Conservation (phyloP, 1,139 yeast genomes). For the Pneumocystis canis region DNA sequence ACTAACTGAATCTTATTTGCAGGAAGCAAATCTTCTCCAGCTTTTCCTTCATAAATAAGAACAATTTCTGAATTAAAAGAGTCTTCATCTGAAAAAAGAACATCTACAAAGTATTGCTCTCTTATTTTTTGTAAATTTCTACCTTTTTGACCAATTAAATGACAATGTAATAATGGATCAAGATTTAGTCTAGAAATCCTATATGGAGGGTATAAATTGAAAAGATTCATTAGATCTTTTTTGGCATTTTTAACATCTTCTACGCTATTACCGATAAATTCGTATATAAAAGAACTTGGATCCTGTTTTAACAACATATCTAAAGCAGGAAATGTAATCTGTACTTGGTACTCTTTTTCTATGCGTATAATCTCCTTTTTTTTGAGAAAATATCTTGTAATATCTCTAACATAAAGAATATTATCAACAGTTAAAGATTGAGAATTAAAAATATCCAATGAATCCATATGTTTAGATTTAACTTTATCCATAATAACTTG, state of each 20-base stretch:
- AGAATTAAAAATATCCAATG: constrained; percentile 70
- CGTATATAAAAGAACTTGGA: constrained; percentile 29
- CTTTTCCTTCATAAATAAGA: constrained; percentile 27
- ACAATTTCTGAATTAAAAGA: constrained; percentile 29
- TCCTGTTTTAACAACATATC: constrained; percentile 24
- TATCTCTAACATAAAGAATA: constrained; percentile 60
- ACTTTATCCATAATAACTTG: constrained; percentile 39
- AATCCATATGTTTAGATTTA: constrained; percentile 43
- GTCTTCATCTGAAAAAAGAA: constrained; percentile 39
- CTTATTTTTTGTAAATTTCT: constrained; percentile 34
- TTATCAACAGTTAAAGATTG: constrained; percentile 41
- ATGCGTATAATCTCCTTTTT: constrained; percentile 31
- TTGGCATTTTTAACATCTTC: constrained; percentile 34
- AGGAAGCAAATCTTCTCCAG: constrained; percentile 35
- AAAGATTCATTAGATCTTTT: constrained; percentile 52
- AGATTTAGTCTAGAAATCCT: constrained; percentile 52
- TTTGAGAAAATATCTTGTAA: constrained; percentile 50
- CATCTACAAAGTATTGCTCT: constrained; percentile 36
- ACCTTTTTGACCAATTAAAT: constrained; percentile 27
- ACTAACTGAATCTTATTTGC: constrained; percentile 23
- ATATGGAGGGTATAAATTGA: constrained; percentile 59
- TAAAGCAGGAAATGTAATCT: constrained; percentile 42
- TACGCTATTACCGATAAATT: constrained; percentile 35
- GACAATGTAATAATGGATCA: constrained; percentile 48
- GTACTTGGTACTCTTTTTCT: constrained; percentile 33